A percentile compares a stretch with the other conserved stretches of the same genome.
phyloP scores from a whole-genome alignment of 306 rosid species.

The Gillenia trifoliata region DNA sequence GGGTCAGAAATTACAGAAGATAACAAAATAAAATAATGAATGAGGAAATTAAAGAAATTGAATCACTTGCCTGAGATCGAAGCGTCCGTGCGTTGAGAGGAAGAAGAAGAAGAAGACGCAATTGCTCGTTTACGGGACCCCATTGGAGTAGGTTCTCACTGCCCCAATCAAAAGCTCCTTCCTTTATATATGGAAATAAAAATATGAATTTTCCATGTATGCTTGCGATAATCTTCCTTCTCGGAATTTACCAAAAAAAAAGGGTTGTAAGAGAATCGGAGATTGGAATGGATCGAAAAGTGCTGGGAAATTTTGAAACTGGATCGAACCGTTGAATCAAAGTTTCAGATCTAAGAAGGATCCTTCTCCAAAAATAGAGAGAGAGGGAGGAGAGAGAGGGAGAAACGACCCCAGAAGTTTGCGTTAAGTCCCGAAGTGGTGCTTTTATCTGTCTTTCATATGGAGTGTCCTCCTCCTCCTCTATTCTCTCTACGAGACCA shows the following conservation, averaged over 20 bases:
- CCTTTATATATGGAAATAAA: background rate
- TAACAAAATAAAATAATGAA: background rate
- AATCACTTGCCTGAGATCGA: slow-evolving; percentile 36
- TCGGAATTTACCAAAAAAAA: background rate
- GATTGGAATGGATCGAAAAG: slow-evolving; percentile 2
- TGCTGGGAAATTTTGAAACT: background rate
- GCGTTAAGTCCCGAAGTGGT: background rate
- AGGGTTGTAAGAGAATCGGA: background rate
- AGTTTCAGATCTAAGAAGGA: slow-evolving; percentile 20
- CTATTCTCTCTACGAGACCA: background rate
- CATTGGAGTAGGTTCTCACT: slow-evolving; percentile 16
- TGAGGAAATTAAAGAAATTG: background rate
- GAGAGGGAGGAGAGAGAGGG: background rate
- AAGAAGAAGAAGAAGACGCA: slow-evolving; percentile 11
- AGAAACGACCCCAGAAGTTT: background rate
- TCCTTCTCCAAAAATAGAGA: background rate
- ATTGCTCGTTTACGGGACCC: slow-evolving; percentile 20
- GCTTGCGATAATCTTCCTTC: background rate
- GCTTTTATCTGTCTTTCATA: background rate
- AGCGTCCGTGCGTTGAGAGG: slow-evolving; percentile 19
- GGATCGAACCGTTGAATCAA: background rate
- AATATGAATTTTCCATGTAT: background rate
- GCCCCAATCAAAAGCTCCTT: slow-evolving; percentile 16
- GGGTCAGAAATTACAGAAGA: background rate
- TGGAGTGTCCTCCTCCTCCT: background rate